phyloP scores from a whole-genome alignment of 768 basidiomycete species.

The Pleurotus ostreatus region DNA sequence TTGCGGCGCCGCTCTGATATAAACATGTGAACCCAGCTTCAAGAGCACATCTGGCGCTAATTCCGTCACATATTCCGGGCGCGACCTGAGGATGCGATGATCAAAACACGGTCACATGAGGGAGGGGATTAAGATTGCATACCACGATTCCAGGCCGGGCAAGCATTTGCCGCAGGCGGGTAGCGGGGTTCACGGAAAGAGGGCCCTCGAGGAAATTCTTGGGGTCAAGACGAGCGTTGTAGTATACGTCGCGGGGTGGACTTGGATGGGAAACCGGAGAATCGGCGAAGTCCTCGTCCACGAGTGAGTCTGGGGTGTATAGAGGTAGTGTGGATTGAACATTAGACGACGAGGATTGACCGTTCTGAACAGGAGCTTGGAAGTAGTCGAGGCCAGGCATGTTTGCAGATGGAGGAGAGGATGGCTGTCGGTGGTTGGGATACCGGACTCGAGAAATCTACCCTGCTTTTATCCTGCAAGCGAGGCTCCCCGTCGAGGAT shows the following conservation, averaged over 20 bases:
- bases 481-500: too few species aligned
- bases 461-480: background rate
- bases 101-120: background rate
- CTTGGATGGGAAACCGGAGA: background rate
- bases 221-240: conserved; percentile 67
- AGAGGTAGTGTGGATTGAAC: background rate
- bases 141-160: conserved; percentile 75
- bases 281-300: background rate
- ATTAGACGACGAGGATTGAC: conserved; percentile 1
- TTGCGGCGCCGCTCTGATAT: conserved; percentile 77
- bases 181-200: conserved; percentile 63
- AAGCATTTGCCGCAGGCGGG: conserved; percentile 66
- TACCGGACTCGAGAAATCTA: background rate
- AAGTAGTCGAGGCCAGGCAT: conserved; percentile 7
- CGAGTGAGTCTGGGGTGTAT: background rate
- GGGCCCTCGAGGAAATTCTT: conserved; percentile 67
- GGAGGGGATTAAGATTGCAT: conserved; percentile 18
- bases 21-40: conserved; percentile 77
- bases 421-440: background rate
- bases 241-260: conserved; percentile 33
- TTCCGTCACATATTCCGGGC: conserved; percentile 76
- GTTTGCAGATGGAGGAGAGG: background rate
- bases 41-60: conserved; percentile 74
- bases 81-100: conserved; percentile 42
- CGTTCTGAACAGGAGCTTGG: background rate